Base-by-base conservation (phyloP, 2,329 filamentous ascomycete genomes). In the Rhynchosporium agropyri region DNA sequence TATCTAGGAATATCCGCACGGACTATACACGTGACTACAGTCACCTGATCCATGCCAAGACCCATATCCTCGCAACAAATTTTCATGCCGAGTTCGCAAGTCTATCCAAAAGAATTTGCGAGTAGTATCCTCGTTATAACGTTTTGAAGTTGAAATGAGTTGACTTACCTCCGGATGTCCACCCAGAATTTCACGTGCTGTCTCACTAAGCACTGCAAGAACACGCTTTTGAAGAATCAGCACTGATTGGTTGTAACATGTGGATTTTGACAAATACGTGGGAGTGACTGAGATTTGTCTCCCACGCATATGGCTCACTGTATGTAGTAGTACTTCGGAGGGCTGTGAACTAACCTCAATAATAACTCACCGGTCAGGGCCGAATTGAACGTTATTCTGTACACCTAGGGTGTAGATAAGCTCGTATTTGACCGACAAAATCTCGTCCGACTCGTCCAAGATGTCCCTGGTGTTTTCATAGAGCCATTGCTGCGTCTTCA, bases 401-500 rank as follows among this genome's bases (percentile, higher is more conserved):
- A 71, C 64, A 0, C 86, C 87, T 67, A 88, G 81, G 0, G 85
- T 87, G 62, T 89, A 89, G 1, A 89, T 77, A 0, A 89, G 72
- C 68, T 89, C 84, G 45, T 86, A 87, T 53, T 82, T 83, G 3
- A 81, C 78, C 49, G 79, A 84, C 49, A 89, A 83, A 60, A 84
- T 84, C 62, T 89, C 85, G 54, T 90, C 87, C 45, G 83, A 86
- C 71, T 90, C 86, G 62, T 89, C 86, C 0, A 89, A 76, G 1
- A 90, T 78, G 64, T 88, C 85, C 0, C 84, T 76, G 0, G 80
- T 77, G 1, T 73, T 63, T 0, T 56, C 13, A 36, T 82, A 73
- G 1, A 88, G 75, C 65, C 79, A 82, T 0, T 74, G 29, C n/a
- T 84, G 80, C 0, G 74, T 78, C 0, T 71, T 20, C 0, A 82